Conservation (phyloP, 1,284 basidiomycete genomes). For the Pisolithus thermaeus region DNA sequence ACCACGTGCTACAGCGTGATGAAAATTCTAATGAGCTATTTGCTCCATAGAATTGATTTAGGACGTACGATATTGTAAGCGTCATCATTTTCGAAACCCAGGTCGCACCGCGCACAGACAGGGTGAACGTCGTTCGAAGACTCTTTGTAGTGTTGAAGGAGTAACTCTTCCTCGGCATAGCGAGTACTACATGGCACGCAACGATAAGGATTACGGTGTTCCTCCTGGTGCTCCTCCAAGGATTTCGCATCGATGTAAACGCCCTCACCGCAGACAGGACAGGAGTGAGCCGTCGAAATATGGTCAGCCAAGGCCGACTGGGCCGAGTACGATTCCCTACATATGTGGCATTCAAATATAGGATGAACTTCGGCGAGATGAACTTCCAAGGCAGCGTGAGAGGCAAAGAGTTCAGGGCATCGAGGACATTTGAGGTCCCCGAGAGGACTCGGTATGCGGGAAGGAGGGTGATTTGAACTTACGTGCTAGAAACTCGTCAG, state of each 20-base stretch:
- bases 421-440: conserved; percentile 4
- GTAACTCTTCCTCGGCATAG: conserved; percentile 21
- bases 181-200: conserved; percentile 21
- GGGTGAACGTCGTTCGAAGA: conserved; percentile 22
- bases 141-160: conserved; percentile 24
- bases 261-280: conserved; percentile 28
- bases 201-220: conserved; percentile 22
- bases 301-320: conserved; percentile 27
- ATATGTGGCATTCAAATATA: conserved; percentile 19
- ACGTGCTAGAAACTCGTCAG: conserved; percentile 14
- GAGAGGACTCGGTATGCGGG: conserved; percentile 7
- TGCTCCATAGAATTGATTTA: background rate
- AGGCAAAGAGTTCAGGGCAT: conserved; percentile 8
- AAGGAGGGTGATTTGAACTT: conserved; percentile 10
- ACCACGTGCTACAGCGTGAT: conserved; percentile 16
- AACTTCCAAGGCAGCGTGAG: conserved; percentile 6
- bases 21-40: background rate
- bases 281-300: conserved; percentile 27
- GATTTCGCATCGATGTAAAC: conserved; percentile 19
- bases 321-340: conserved; percentile 18
- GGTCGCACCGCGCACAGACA: conserved; percentile 19
- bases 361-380: conserved; percentile 2
- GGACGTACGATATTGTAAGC: conserved; percentile 18
- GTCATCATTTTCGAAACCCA: conserved; percentile 18
- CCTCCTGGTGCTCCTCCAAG: conserved; percentile 26